phyloP scores from a whole-genome alignment of 805 yeast genomes.

The Wickerhamiella nectarea region DNA sequence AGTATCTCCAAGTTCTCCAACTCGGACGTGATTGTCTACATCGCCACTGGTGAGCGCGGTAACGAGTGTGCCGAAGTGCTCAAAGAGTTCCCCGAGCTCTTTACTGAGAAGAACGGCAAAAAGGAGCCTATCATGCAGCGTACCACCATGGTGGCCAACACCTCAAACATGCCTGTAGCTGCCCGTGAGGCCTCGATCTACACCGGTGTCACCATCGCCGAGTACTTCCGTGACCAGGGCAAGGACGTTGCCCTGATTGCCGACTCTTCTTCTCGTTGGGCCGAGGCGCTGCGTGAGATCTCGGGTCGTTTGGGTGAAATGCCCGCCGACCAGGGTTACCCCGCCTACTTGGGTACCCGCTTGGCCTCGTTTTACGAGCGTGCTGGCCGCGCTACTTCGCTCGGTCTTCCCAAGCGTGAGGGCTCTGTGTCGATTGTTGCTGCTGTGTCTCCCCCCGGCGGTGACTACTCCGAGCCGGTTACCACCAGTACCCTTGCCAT shows the following conservation, averaged over 20 bases:
- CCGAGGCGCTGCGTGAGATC: constrained; percentile 98
- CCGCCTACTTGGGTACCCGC: constrained; percentile 97
- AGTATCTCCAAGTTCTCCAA: constrained; percentile 93
- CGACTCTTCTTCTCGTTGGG: constrained; percentile 99
- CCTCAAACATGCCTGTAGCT: constrained; percentile 99
- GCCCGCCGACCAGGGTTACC: constrained; percentile 99
- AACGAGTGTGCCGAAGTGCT: constrained; percentile 99
- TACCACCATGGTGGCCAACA: constrained; percentile 95
- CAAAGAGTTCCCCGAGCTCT: constrained; percentile 98
- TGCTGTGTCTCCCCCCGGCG: constrained; percentile 99
- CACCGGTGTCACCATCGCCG: constrained; percentile 97
- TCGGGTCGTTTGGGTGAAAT: constrained; percentile 99
- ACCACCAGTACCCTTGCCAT: constrained; percentile 97
- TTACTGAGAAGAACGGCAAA: constrained; percentile 77
- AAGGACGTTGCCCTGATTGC: constrained; percentile 99
- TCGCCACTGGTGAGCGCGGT: constrained; percentile 95
- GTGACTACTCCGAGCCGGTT: constrained; percentile 99
- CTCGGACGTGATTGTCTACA: constrained; percentile 92
- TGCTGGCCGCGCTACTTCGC: constrained; percentile 91
- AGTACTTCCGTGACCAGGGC: constrained; percentile 99
- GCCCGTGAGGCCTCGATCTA: constrained; percentile 99
- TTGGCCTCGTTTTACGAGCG: constrained; percentile 98
- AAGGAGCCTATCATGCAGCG: constrained; percentile 99
- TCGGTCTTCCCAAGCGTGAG: constrained; percentile 91
- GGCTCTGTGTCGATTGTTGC: constrained; percentile 99